phyloP scores from a whole-genome alignment of 495 filamentous ascomycete genomes.

The Amorphotheca resinae region DNA sequence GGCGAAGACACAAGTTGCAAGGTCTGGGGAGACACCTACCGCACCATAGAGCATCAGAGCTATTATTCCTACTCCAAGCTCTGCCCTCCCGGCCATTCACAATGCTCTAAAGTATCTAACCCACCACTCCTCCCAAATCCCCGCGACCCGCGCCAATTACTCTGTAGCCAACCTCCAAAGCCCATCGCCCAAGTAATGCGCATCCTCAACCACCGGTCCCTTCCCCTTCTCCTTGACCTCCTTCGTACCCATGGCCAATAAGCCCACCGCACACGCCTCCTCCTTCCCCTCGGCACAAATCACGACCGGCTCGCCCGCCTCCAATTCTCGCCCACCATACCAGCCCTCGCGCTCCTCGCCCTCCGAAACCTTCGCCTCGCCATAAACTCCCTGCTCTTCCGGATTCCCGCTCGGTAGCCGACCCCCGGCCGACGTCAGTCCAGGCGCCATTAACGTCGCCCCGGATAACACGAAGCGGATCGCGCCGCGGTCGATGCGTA shows the following conservation, averaged over 20 bases:
- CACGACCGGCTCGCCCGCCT: conserved; percentile 70
- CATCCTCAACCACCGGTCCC: conserved; percentile 82
- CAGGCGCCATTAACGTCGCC: conserved; percentile 90
- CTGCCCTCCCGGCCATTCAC: too few relatives aligned
- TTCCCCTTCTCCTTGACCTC: conserved; percentile 89
- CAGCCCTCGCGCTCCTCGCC: conserved; percentile 29
- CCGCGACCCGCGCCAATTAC: too few relatives aligned
- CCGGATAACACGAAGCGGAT: conserved; percentile 93
- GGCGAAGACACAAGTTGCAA: too few relatives aligned
- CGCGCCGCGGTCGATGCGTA: conserved; percentile 82
- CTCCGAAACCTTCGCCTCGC: conserved; percentile 24
- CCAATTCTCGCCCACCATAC: conserved; percentile 37
- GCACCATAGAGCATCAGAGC: too few relatives aligned
- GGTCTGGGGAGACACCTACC: too few relatives aligned
- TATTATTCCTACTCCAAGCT: too few relatives aligned
- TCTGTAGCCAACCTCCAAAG: conserved; percentile 73
- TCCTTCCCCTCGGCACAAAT: conserved; percentile 89
- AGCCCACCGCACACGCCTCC: conserved; percentile 77
- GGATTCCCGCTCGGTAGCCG: conserved; percentile 49
- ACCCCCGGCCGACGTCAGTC: conserved; percentile 72
- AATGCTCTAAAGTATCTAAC: too few relatives aligned
- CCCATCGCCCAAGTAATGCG: conserved; percentile 90
- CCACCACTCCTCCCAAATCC: too few relatives aligned
- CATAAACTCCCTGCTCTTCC: conserved; percentile 22
- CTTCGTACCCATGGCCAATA: conserved; percentile 76